Evolutionary conservation across 441 rosid genomes (phyloP), one percentile per base, ranked within the genome.

Genomic region (Croton laevigatus): DNA sequence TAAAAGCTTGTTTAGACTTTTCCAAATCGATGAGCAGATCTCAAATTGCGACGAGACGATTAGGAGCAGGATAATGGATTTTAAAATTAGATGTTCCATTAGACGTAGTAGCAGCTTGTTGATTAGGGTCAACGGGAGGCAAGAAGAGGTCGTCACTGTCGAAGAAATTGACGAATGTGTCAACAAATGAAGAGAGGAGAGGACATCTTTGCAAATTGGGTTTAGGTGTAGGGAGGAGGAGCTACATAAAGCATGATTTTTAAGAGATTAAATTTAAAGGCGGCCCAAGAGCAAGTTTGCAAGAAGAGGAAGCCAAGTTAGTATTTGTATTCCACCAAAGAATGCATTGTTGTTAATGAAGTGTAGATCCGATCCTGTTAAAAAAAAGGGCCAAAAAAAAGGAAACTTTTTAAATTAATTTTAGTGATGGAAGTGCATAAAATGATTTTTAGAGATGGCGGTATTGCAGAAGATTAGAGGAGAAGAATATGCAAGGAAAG

Each of bases 341-440:
- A 94, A 91, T 65, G 97, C 98, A 51, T 81, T 94, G 67, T 78
- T 91, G 73, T 48, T 91, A 73, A 94, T 94, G 98, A 80, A 97
- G 65, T 94, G 97, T 70, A 87, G 97, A 89, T 91, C 97, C 79
- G 98, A 94, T 68, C 97, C 98, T 72, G 94, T 91, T 6, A 90
- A 85, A 79, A 87, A n/a, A n/a, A n/a, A n/a, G n/a, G n/a, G n/a
- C n/a, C n/a, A n/a, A n/a, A n/a, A n/a, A n/a, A n/a, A n/a, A n/a
- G n/a, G n/a, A n/a, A n/a, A n/a, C n/a, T n/a, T n/a, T n/a, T n/a
- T n/a, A n/a, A n/a, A n/a, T n/a, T n/a, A n/a, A n/a, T n/a, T n/a
- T n/a, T n/a, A n/a, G n/a, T n/a, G n/a, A n/a, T n/a, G n/a, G n/a
- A n/a, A n/a, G n/a, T n/a, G n/a, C n/a, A n/a, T n/a, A n/a, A n/a